Conservation (phyloP, 495 filamentous ascomycete genomes). For the Bombardia bombarda region DNA sequence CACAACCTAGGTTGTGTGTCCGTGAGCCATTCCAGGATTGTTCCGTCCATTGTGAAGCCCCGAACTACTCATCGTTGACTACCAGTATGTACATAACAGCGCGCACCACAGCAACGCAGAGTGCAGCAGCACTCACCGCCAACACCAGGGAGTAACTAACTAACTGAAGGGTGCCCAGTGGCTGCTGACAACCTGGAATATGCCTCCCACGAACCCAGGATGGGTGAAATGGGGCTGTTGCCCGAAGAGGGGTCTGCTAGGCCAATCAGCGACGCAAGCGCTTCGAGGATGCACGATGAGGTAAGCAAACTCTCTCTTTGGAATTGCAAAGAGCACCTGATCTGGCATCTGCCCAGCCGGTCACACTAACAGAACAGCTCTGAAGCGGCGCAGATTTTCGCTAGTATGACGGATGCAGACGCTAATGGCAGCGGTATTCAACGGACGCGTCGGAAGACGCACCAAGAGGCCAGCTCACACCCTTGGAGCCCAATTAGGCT, state of each 20-base stretch:
- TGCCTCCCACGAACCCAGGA: no score
- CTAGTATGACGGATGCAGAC: not conserved
- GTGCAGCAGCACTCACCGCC: no score
- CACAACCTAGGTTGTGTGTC: not conserved
- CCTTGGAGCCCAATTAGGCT: constrained; percentile 17
- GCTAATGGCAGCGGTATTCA: constrained; percentile 2
- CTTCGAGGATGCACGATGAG: constrained; percentile 11
- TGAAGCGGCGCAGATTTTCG: not conserved
- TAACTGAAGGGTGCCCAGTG: no score
- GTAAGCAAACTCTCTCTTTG: constrained; percentile 13
- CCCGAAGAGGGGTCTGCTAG: not conserved
- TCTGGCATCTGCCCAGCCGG: not conserved
- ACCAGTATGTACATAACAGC: no score
- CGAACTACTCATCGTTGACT: no score
- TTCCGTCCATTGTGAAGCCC: no score
- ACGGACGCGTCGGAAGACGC: not conserved
- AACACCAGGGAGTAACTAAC: no score
- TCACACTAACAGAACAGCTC: not conserved
- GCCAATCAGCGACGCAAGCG: constrained; percentile 12
- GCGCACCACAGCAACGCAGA: no score
- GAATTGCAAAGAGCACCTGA: not conserved
- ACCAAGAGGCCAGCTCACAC: constrained; percentile 14
- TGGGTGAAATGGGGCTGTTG: constrained; percentile 9
- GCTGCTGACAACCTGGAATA: no score
- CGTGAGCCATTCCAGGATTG: no score